Evolutionary conservation across 192 early-diverging fungal genomes (phyloP).

Genomic region (Backusella luteola): DNA sequence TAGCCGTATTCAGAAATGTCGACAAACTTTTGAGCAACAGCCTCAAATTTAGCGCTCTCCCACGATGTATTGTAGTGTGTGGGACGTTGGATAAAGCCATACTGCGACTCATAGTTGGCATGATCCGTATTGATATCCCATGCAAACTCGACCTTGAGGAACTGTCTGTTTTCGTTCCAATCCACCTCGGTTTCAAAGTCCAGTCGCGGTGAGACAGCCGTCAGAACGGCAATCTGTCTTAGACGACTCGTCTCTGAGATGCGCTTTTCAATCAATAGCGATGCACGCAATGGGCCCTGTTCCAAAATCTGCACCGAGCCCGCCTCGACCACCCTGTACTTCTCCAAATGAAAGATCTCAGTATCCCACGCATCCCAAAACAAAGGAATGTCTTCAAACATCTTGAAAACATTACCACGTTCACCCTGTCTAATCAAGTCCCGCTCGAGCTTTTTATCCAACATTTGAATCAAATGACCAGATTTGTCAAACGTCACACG

Average conservation of each 20-base stretch:
- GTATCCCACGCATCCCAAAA: slow-evolving; percentile 71
- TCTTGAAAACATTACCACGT: slow-evolving; percentile 71
- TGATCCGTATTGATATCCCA: slow-evolving; percentile 76
- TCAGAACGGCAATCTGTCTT: slow-evolving; percentile 74
- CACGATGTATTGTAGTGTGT: slow-evolving; percentile 96
- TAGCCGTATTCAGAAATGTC: slow-evolving; percentile 96
- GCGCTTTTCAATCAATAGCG: slow-evolving; percentile 63
- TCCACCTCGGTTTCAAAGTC: slow-evolving; percentile 90
- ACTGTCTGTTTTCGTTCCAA: slow-evolving; percentile 90
- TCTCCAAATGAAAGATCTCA: slow-evolving; percentile 94
- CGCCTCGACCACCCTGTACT: slow-evolving; percentile 58
- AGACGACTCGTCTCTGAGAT: slow-evolving; percentile 69
- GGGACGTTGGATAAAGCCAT: slow-evolving; percentile 85
- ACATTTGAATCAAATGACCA: slow-evolving; percentile 72
- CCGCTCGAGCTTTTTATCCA: slow-evolving; percentile 56
- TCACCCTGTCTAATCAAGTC: slow-evolving; percentile 56
- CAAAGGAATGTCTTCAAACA: slow-evolving; percentile 87
- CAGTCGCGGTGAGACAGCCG: slow-evolving; percentile 65
- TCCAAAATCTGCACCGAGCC: slow-evolving; percentile 65
- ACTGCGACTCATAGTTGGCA: slow-evolving; percentile 92
- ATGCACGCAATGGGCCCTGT: slow-evolving; percentile 77
- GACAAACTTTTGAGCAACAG: slow-evolving; percentile 95
- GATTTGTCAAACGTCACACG: slow-evolving; percentile 63
- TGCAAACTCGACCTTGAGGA: slow-evolving; percentile 92
- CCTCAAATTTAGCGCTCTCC: slow-evolving; percentile 93